Evolutionary conservation across 306 rosid genomes (phyloP), one percentile per base, ranked within the genome.

Genomic region (Acmispon strigosus): DNA sequence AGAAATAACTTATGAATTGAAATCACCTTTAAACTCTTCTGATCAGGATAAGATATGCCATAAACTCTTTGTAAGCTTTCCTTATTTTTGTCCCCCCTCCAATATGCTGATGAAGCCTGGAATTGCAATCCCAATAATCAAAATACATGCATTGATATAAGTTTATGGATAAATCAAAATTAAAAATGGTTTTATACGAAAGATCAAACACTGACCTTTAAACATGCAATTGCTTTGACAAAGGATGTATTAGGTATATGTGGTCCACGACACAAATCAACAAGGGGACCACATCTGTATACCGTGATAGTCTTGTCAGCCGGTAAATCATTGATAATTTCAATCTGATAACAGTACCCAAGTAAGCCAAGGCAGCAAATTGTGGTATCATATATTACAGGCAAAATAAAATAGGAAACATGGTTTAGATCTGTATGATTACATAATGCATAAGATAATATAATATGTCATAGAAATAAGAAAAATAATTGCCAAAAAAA

Each of bases 21-120:
- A 76, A 68, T 69, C 74, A 93, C 98, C 98, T 90, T 85, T 82
- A 93, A 77, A 57, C 94, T 80, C 83, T 90, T 90, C 66, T 88
- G 84, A 84, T 93, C 98, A 62, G 97, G 98, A 87, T 82, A 93
- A 66, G 98, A 93, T 73, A 93, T 93, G 65, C 98, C 98, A 81
- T 93, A 93, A 55, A 93, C 98, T 78, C 98, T 87, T 66, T 93
- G 98, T 77, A 93, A 84, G 66, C 96, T 93, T 83, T 93, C 98
- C 13, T 96, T 87, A 74, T 87, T 85, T 78, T 90, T 93, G 78
- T 87, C 85, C 41, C 97, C 98, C 74, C 97, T 87, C 98, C 98
- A 93, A 76, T 93, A 93, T 19, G 98, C 98, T 50, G 98, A 90
- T 59, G 98, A 93, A 66, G 98, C 98, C 98, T 93, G 76, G 20